Conservation (phyloP, 345 rosid species). For the Lenwebbia sp. region DNA sequence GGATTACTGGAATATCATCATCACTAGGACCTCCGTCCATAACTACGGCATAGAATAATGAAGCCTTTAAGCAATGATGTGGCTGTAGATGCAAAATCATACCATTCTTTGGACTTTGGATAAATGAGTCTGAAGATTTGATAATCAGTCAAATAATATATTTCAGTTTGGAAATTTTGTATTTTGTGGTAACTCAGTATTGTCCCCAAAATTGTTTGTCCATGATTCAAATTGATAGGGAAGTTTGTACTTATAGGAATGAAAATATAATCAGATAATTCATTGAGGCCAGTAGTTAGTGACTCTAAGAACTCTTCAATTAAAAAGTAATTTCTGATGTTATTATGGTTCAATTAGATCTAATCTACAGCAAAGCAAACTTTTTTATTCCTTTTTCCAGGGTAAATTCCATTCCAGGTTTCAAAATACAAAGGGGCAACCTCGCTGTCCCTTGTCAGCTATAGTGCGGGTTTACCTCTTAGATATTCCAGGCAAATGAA, state of each 20-base stretch:
- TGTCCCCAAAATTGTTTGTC: background rate
- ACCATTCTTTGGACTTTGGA: background rate
- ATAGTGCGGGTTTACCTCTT: constrained; percentile 48
- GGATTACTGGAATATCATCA: background rate
- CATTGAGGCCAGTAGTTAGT: background rate
- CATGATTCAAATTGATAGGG: background rate
- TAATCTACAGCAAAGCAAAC: background rate
- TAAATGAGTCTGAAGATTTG: background rate
- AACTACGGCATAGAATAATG: background rate
- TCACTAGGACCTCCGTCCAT: background rate
- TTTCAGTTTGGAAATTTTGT: background rate
- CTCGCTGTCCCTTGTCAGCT: background rate
- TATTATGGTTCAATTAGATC: background rate
- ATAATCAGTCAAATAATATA: background rate
- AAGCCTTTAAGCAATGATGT: background rate
- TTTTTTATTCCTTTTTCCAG: background rate
- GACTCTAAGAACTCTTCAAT: background rate
- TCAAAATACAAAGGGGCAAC: background rate
- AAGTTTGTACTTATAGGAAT: background rate
- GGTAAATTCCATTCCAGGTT: background rate
- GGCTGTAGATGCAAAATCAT: background rate
- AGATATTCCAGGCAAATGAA: constrained; percentile 98
- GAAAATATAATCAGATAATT: background rate
- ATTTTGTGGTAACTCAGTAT: background rate
- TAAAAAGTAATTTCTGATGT: background rate